These are phyloP conservation scores for Selaginella tamariscina DNA, from an alignment of 75 land plant genomes.

Conservation along the genomic window DNA sequence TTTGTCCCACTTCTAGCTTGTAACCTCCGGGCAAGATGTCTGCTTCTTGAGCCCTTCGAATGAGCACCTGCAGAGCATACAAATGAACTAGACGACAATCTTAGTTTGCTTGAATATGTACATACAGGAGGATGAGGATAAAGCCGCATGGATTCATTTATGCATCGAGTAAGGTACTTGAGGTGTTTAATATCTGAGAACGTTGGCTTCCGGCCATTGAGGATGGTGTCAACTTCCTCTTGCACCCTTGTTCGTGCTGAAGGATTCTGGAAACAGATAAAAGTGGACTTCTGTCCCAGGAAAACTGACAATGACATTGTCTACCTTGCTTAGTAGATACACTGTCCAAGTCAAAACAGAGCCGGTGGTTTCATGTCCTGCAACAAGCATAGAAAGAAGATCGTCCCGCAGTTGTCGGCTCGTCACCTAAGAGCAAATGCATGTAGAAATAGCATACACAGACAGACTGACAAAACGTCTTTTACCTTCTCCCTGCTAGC, in stretches of 20 bases:
- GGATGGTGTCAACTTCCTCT: constrained; percentile 72
- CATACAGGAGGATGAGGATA: constrained; percentile 98
- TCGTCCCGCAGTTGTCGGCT: constrained; percentile 88
- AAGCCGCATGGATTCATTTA: constrained; percentile 85
- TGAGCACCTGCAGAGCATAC: constrained; percentile 44
- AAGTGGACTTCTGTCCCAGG: too few relatives aligned
- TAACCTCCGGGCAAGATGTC: constrained; percentile 91
- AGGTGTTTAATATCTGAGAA: constrained; percentile 71
- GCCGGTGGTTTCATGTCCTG: constrained; percentile 98
- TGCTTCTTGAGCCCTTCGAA: constrained; percentile 73
- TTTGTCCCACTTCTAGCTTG: constrained; percentile 82
- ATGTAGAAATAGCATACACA: too few relatives aligned
- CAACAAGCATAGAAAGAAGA: constrained; percentile 92
- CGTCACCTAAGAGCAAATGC: constrained; percentile 87
- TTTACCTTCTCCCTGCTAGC: constrained; percentile 92
- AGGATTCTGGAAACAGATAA: constrained; percentile 33
- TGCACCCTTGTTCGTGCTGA: constrained; percentile 44
- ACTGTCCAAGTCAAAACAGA: constrained; percentile 96
- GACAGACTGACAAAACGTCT: too few relatives aligned
- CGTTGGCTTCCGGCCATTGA: constrained; percentile 56
- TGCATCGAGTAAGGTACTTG: constrained; percentile 77
- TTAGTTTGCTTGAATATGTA: not conserved
- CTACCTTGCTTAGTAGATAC: constrained; percentile 87
- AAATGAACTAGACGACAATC: not conserved
- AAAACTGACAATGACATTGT: not conserved